phyloP scores from a whole-genome alignment of 2,329 filamentous ascomycete species.

The Tolypocladium capitatum region DNA sequence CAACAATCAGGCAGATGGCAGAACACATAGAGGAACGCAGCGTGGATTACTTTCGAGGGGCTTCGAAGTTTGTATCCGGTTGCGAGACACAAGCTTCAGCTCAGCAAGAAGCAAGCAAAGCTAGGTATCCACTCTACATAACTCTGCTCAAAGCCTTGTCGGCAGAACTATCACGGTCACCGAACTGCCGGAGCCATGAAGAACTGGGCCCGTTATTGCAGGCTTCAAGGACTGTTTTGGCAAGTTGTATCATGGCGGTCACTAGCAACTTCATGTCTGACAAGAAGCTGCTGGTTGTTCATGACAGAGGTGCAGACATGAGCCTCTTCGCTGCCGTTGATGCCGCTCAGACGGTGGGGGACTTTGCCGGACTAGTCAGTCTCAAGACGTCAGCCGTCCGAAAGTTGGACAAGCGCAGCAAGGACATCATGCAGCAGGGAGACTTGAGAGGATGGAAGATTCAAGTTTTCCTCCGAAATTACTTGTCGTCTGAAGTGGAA shows the following conservation, averaged over 20 bases:
- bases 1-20: slow-evolving; percentile 29
- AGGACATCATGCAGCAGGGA: slow-evolving; percentile 18
- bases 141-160: slow-evolving; percentile 23
- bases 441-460: slow-evolving; percentile 32
- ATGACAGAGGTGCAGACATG: slow-evolving; percentile 11
- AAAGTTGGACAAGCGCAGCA: slow-evolving; percentile 22
- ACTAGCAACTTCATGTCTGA: slow-evolving; percentile 15
- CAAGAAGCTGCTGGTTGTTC: slow-evolving; percentile 15
- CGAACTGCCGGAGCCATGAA: slow-evolving; percentile 12
- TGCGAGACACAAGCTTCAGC: slow-evolving; percentile 7
- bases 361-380: slow-evolving; percentile 9
- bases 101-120: not conserved
- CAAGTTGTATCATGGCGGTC: slow-evolving; percentile 12
- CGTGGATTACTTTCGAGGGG: slow-evolving; percentile 22
- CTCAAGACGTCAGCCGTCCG: slow-evolving; percentile 18
- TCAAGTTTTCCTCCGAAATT: slow-evolving; percentile 27
- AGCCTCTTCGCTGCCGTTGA: slow-evolving; percentile 20
- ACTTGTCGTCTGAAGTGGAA: slow-evolving; percentile 19
- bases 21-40: slow-evolving; percentile 29
- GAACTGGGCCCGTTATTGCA: slow-evolving; percentile 11
- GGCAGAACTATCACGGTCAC: slow-evolving; percentile 13
- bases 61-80: slow-evolving; percentile 12
- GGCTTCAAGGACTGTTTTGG: slow-evolving; percentile 14
- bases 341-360: slow-evolving; percentile 13
- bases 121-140: slow-evolving; percentile 15